Conservation (phyloP, 2,329 filamentous ascomycete species). For the Tolypocladium capitatum region DNA sequence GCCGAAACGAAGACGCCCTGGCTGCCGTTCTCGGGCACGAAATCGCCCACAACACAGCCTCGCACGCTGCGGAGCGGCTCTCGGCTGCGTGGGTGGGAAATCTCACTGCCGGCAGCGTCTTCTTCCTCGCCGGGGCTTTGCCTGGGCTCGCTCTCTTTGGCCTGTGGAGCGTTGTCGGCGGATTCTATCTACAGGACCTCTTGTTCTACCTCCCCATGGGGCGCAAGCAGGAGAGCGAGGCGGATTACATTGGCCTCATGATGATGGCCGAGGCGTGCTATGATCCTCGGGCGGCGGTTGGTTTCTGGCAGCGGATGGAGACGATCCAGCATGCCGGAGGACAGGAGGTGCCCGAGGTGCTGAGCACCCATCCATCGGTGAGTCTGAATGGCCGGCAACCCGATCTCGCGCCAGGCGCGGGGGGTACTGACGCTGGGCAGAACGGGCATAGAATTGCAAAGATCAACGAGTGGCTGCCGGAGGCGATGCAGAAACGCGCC, state of each 20-base stretch:
- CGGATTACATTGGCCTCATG: slow-evolving; percentile 68
- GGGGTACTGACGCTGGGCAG: slow-evolving; percentile 16
- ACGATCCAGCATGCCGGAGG: slow-evolving; percentile 22
- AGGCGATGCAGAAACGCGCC: slow-evolving; percentile 39
- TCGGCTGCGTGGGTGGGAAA: slow-evolving; percentile 39
- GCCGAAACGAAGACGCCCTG: slow-evolving; percentile 52
- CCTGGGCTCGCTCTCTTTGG: slow-evolving; percentile 25
- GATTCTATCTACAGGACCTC: slow-evolving; percentile 39
- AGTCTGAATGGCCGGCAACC: slow-evolving; percentile 11
- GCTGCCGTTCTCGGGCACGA: slow-evolving; percentile 69
- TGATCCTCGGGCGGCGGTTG: slow-evolving; percentile 52
- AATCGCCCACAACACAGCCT: slow-evolving; percentile 63
- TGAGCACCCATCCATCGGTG: slow-evolving; percentile 65
- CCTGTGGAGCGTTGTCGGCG: slow-evolving; percentile 29
- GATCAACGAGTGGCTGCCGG: slow-evolving; percentile 49
- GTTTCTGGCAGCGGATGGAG: slow-evolving; percentile 58
- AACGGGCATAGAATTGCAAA: slow-evolving; percentile 51
- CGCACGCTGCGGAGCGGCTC: slow-evolving; percentile 52
- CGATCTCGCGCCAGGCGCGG: not conserved
- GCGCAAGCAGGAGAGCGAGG: slow-evolving; percentile 61
- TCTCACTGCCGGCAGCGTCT: slow-evolving; percentile 34
- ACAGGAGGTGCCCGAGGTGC: slow-evolving; percentile 51
- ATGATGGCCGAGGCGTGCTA: slow-evolving; percentile 76
- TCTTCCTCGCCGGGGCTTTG: slow-evolving; percentile 32
- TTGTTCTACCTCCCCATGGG: slow-evolving; percentile 56